These are phyloP conservation scores for Trichoderma asperelloides DNA, from an alignment of 495 filamentous ascomycete species.

Conservation along the genomic window DNA sequence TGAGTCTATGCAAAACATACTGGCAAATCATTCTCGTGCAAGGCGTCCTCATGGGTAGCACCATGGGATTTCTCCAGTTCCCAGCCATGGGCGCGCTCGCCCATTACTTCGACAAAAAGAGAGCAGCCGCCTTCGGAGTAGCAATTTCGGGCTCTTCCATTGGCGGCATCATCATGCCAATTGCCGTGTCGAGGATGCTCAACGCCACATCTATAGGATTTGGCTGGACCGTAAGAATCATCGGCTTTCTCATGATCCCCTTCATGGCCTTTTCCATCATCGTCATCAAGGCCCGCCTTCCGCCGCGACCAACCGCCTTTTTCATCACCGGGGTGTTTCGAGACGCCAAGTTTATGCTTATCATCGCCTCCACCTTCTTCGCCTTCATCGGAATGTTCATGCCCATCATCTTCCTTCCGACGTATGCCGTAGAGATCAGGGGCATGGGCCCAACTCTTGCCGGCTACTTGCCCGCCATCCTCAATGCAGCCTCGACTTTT, in stretches of 20 bases:
- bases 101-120: constrained; percentile 46
- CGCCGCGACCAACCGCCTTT: constrained; percentile 33
- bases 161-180: constrained; percentile 47
- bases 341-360: constrained; percentile 24
- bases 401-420: constrained; percentile 49
- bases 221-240: constrained; percentile 50
- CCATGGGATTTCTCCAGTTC: constrained; percentile 40
- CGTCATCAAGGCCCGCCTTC: constrained; percentile 35
- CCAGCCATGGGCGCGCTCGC: constrained; percentile 44
- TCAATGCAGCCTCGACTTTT: constrained; percentile 46
- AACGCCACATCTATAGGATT: constrained; percentile 38
- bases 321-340: constrained; percentile 34
- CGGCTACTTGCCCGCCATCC: constrained; percentile 38
- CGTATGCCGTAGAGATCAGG: constrained; percentile 34
- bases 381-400: constrained; percentile 43
- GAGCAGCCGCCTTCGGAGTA: constrained; percentile 47
- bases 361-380: constrained; percentile 35
- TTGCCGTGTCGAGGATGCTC: constrained; percentile 33
- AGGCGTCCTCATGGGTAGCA: constrained; percentile 45
- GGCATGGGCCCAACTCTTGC: constrained; percentile 42
- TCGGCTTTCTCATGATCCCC: constrained; percentile 48
- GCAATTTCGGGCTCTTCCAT: constrained; percentile 47
- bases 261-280: constrained; percentile 34
- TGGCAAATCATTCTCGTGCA: constrained; percentile 58
- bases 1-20: constrained; percentile 45